A percentile compares a stretch with the other conserved stretches of the same genome.
phyloP scores from a whole-genome alignment of 495 filamentous ascomycete species.

The Neurospora sp. region DNA sequence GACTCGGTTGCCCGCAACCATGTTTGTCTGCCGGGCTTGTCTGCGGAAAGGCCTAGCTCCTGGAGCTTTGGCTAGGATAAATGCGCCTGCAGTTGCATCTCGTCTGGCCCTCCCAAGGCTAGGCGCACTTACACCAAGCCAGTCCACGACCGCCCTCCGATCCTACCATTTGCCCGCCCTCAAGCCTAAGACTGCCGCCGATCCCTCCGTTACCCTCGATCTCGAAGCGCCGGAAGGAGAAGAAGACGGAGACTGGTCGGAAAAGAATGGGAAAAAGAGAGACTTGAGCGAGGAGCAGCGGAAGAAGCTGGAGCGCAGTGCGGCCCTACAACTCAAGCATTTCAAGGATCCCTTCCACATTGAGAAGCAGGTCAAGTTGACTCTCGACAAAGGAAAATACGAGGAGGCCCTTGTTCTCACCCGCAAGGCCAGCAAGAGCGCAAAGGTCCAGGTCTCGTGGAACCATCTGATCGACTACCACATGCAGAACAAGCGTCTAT shows the following conservation, averaged over 20 bases:
- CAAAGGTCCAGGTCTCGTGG: constrained; percentile 65
- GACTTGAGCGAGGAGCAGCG: not conserved
- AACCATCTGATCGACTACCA: constrained; percentile 72
- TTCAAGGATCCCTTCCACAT: constrained; percentile 58
- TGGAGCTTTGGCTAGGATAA: not conserved
- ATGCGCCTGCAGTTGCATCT: not conserved
- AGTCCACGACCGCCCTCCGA: not conserved
- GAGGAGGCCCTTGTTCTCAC: constrained; percentile 57
- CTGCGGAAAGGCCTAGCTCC: constrained; percentile 14
- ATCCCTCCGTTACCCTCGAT: not conserved
- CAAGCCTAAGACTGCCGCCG: not conserved
- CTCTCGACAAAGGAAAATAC: constrained; percentile 43
- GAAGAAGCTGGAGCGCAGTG: constrained; percentile 20
- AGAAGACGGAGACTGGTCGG: not conserved
- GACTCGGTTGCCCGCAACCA: constrained; percentile 7
- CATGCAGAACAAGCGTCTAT: constrained; percentile 46
- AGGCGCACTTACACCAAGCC: not conserved
- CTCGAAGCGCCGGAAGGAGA: not conserved
- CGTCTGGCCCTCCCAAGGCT: not conserved
- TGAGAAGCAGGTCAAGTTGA: constrained; percentile 46
- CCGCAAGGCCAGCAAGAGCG: constrained; percentile 50
- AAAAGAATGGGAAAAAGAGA: not conserved
- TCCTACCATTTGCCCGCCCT: not conserved
- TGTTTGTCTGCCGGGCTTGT: constrained; percentile 34
- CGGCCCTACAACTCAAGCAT: constrained; percentile 50